Conservation (phyloP, 441 rosid species). For the Pelargonium cotyledonis region DNA sequence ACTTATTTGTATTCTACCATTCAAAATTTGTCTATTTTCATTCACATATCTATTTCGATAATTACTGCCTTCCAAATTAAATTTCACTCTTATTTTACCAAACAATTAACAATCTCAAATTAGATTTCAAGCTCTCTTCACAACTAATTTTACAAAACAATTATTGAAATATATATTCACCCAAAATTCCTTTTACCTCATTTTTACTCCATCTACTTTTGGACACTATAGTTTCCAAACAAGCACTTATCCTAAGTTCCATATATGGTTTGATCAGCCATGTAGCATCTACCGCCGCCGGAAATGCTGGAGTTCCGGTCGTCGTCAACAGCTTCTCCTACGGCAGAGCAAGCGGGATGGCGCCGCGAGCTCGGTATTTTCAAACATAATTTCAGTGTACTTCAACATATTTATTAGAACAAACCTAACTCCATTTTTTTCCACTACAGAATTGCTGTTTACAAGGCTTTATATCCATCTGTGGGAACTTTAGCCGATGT, state of each 20-base stretch:
- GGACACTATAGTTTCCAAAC: no score
- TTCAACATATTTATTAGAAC: no score
- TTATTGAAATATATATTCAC: no score
- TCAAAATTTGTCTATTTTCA: no score
- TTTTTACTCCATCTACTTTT: no score
- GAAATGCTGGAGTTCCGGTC: slow-evolving; percentile 58
- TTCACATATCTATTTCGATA: neutral
- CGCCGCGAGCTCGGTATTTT: slow-evolving; percentile 58
- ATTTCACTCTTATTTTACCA: no score
- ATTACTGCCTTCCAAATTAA: no score
- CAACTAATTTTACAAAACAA: no score
- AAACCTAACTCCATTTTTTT: neutral
- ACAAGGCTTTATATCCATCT: slow-evolving; percentile 54
- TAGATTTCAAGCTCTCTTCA: no score
- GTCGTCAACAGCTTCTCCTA: slow-evolving; percentile 44
- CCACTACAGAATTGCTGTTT: slow-evolving; percentile 48
- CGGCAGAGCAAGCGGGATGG: slow-evolving; percentile 62
- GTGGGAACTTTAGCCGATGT: slow-evolving; percentile 55
- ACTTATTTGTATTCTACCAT: no score
- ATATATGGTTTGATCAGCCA: slow-evolving; percentile 36
- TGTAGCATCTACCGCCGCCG: slow-evolving; percentile 59
- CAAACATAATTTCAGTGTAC: neutral
- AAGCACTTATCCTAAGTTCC: neutral
- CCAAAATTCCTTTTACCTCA: no score
- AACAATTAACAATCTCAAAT: no score